Percentiles rank a stretch among this genome's conserved stretches.
phyloP scores from a whole-genome alignment of 495 filamentous ascomycete genomes.

The Daldinia childiae region DNA sequence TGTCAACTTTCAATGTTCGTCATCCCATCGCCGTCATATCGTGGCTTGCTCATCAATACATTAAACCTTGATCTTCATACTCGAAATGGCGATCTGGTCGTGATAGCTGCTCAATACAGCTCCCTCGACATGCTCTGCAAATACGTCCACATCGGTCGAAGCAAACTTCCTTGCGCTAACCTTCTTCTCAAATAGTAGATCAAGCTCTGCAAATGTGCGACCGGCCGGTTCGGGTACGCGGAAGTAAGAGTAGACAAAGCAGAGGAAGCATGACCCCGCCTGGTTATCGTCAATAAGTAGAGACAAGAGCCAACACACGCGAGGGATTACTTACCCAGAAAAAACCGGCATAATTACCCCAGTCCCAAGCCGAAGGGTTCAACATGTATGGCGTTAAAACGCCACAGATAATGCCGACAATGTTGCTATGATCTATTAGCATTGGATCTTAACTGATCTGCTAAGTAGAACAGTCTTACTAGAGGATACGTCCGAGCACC shows the following conservation, averaged over 20 bases:
- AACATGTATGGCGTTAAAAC: slow-evolving; percentile 81
- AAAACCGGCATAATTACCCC: slow-evolving; percentile 81
- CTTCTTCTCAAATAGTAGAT: slow-evolving; percentile 73
- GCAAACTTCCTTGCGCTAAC: slow-evolving; percentile 75
- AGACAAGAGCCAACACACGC: not conserved
- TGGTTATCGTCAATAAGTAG: slow-evolving; percentile 22
- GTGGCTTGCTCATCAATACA: not conserved
- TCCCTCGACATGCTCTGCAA: slow-evolving; percentile 66
- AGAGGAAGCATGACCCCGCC: slow-evolving; percentile 74
- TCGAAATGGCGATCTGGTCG: slow-evolving; percentile 40
- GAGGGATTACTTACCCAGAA: slow-evolving; percentile 69
- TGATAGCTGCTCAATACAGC: slow-evolving; percentile 61
- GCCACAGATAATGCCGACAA: slow-evolving; percentile 57
- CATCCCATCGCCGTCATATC: not conserved
- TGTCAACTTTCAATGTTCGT: not conserved
- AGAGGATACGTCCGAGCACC: slow-evolving; percentile 69
- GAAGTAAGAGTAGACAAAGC: slow-evolving; percentile 79
- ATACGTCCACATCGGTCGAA: slow-evolving; percentile 71
- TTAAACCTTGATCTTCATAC: slow-evolving; percentile 33
- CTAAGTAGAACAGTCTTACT: slow-evolving; percentile 50
- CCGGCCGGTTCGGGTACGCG: slow-evolving; percentile 77
- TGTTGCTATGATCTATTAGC: slow-evolving; percentile 37
- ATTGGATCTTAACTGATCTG: not conserved
- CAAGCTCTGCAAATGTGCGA: slow-evolving; percentile 77
- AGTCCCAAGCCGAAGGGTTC: slow-evolving; percentile 78